phyloP scores from a whole-genome alignment of 805 yeast genomes.

The Wickerhamiella qilinensis region DNA sequence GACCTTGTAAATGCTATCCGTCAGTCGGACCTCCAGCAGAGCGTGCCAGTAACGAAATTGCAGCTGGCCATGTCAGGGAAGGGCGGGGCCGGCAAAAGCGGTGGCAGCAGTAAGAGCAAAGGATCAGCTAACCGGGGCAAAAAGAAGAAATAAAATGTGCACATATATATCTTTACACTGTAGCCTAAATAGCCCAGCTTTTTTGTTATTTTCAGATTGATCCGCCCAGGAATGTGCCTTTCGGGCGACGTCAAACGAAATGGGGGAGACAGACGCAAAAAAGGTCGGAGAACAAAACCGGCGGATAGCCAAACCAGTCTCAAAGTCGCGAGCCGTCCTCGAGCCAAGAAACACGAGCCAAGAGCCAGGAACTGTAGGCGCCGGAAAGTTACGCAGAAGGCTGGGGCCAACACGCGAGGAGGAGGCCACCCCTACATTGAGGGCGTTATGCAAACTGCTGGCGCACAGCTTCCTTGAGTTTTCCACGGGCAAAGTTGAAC shows the following conservation, averaged over 20 bases:
- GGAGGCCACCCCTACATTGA: background rate
- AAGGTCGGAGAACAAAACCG: no score
- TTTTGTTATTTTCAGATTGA: no score
- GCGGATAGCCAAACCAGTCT: no score
- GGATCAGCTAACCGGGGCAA: background rate
- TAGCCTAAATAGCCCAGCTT: no score
- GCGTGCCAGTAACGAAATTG: slow-evolving; percentile 5
- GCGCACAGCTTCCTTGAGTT: slow-evolving; percentile 36
- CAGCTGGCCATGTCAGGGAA: slow-evolving; percentile 4
- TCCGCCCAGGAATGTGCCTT: no score
- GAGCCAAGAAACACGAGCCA: no score
- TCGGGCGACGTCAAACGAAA: no score
- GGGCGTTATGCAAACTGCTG: slow-evolving; percentile 18
- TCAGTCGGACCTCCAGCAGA: slow-evolving; percentile 5
- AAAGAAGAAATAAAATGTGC: background rate
- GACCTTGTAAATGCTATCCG: slow-evolving; percentile 5
- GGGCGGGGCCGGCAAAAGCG: slow-evolving; percentile 3
- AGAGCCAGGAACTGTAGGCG: no score
- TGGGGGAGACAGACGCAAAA: no score
- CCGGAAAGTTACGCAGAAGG: no score
- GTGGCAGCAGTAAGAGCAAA: background rate
- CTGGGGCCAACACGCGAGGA: background rate
- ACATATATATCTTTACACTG: background rate
- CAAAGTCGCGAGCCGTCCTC: no score
- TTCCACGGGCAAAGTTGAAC: slow-evolving; percentile 74